A percentile compares a stretch with the other conserved stretches of the same genome.
phyloP scores from a whole-genome alignment of 352 stramenopile genomes.

The Nothophytophthora sp. region DNA sequence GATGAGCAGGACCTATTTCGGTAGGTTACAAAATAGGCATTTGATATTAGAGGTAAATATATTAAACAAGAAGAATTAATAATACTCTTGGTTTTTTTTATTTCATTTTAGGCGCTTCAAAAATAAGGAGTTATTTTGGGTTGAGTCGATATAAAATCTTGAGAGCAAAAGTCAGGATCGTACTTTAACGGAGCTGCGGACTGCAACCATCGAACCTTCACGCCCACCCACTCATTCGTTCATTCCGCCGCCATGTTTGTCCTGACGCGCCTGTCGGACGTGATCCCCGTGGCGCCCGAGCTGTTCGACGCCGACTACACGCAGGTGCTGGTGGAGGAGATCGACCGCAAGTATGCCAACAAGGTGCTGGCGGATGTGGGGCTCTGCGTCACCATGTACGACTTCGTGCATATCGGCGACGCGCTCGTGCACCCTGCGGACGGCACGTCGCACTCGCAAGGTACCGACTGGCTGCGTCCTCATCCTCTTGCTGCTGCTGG shows the following conservation, averaged over 20 bases:
- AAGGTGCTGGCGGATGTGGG: conserved; percentile 89
- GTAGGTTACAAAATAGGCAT: too few relatives aligned
- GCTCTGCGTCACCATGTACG: conserved; percentile 88
- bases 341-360: conserved; percentile 91
- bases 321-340: conserved; percentile 87
- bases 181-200: too few relatives aligned
- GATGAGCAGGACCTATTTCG: too few relatives aligned
- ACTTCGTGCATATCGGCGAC: conserved; percentile 89
- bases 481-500: background rate
- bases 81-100: too few relatives aligned
- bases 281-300: conserved; percentile 81
- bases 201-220: too few relatives aligned
- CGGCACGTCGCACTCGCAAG: conserved; percentile 85
- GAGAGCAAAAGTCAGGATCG: background rate
- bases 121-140: too few relatives aligned
- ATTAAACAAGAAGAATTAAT: too few relatives aligned
- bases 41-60: too few relatives aligned
- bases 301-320: conserved; percentile 85
- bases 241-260: conserved; percentile 89
- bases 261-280: conserved; percentile 82
- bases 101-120: too few relatives aligned
- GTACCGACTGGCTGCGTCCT: conserved; percentile 9
- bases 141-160: too few relatives aligned
- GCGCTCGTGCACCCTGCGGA: conserved; percentile 85
- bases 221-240: background rate